These are phyloP conservation scores for Ascochyta clinopodiicola DNA, from an alignment of 2,329 filamentous ascomycete genomes.

Conservation along the genomic window DNA sequence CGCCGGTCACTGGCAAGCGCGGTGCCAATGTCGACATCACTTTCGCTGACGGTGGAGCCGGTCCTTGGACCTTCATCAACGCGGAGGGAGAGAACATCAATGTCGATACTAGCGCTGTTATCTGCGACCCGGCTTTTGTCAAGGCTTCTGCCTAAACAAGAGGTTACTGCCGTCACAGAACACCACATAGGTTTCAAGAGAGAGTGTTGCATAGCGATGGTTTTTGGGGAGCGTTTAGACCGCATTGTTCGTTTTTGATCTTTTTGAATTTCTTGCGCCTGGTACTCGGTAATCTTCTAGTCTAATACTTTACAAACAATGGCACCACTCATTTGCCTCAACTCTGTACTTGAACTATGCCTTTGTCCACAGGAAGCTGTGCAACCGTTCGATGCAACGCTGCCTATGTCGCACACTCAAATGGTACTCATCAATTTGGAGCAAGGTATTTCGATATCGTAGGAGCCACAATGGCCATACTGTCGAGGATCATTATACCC, in stretches of 20 bases:
- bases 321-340: not conserved
- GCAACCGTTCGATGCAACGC: too few relatives aligned
- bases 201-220: not conserved
- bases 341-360: not conserved
- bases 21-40: conserved; percentile 23
- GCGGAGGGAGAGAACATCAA: not conserved
- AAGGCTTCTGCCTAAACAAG: conserved; percentile 3
- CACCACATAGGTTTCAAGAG: not conserved
- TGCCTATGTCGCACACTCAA: too few relatives aligned
- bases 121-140: conserved; percentile 25
- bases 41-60: conserved; percentile 22
- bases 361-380: too few relatives aligned
- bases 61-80: conserved; percentile 21
- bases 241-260: not conserved
- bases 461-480: too few relatives aligned
- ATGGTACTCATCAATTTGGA: too few relatives aligned
- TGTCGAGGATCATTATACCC: too few relatives aligned
- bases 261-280: not conserved
- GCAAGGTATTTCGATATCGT: too few relatives aligned
- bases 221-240: not conserved
- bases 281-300: not conserved
- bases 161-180: not conserved
- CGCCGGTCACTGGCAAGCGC: conserved; percentile 19
- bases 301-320: not conserved
- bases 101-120: conserved; percentile 17